Evolutionary conservation across 1,284 basidiomycete genomes (phyloP).

Genomic region (Athelia sp.): DNA sequence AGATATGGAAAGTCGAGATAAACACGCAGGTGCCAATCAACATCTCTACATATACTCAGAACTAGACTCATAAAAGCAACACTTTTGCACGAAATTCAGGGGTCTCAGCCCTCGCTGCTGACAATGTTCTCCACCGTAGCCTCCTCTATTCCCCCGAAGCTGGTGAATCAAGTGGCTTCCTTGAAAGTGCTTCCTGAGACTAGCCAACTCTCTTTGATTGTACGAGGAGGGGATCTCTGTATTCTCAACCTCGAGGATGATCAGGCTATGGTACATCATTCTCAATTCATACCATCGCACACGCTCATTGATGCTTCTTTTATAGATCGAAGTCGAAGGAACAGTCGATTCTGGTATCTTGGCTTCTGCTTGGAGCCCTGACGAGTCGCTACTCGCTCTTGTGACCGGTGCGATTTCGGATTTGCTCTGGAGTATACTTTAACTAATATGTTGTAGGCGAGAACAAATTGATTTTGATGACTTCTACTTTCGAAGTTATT

Average conservation of each 20-base stretch:
- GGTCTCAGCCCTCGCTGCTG: slow-evolving; percentile 22
- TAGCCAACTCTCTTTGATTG: slow-evolving; percentile 56
- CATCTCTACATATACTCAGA: neutral
- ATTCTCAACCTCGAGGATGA: slow-evolving; percentile 56
- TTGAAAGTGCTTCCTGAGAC: slow-evolving; percentile 67
- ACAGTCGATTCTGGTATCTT: slow-evolving; percentile 82
- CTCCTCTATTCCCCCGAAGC: slow-evolving; percentile 20
- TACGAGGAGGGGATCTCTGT: slow-evolving; percentile 76
- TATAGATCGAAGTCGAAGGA: slow-evolving; percentile 74
- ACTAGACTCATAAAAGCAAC: no score
- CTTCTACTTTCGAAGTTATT: slow-evolving; percentile 83
- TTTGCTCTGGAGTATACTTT: neutral
- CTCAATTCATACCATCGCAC: slow-evolving; percentile 1
- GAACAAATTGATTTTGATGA: slow-evolving; percentile 85
- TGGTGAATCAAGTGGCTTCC: slow-evolving; percentile 44
- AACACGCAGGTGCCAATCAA: slow-evolving; percentile 13
- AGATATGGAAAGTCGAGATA: slow-evolving; percentile 48
- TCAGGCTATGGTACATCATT: slow-evolving; percentile 32
- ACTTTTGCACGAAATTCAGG: slow-evolving; percentile 1
- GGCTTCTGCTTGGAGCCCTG: slow-evolving; percentile 86
- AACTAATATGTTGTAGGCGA: slow-evolving; percentile 43
- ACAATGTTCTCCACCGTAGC: slow-evolving; percentile 29
- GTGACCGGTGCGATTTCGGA: slow-evolving; percentile 57
- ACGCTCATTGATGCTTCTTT: slow-evolving; percentile 8
- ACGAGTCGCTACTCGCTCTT: slow-evolving; percentile 80